phyloP scores from a whole-genome alignment of 768 basidiomycete species.

The Boletus tylopilopsis region DNA sequence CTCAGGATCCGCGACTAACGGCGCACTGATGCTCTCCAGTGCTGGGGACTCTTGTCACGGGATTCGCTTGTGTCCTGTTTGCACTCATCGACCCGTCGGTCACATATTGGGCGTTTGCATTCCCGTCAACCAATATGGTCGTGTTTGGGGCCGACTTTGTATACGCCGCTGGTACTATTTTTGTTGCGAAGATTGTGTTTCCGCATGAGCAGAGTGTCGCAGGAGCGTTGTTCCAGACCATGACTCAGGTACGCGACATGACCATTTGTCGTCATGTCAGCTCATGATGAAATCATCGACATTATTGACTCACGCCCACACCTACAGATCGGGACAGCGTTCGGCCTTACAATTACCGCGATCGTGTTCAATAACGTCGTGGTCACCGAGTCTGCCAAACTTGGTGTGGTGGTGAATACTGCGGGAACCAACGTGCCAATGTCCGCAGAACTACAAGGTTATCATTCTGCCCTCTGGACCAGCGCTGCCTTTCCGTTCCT shows the following conservation, averaged over 20 bases:
- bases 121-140: slow-evolving; percentile 59
- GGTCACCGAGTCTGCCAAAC: slow-evolving; percentile 25
- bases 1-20: neutral
- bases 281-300: neutral
- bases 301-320: neutral
- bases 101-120: slow-evolving; percentile 73
- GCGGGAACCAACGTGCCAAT: slow-evolving; percentile 29
- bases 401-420: slow-evolving; percentile 31
- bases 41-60: slow-evolving; percentile 56
- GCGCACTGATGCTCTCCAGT: slow-evolving; percentile 27
- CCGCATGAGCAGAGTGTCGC: slow-evolving; percentile 74
- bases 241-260: slow-evolving; percentile 52
- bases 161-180: slow-evolving; percentile 69
- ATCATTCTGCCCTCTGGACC: slow-evolving; percentile 64
- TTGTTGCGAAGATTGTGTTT: slow-evolving; percentile 62
- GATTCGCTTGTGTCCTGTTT: slow-evolving; percentile 57
- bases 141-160: slow-evolving; percentile 81
- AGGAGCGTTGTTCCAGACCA: slow-evolving; percentile 74
- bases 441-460: slow-evolving; percentile 46
- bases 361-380: slow-evolving; percentile 64
- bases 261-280: neutral
- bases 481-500: slow-evolving; percentile 57
- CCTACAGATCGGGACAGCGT: slow-evolving; percentile 57
- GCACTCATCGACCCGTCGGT: slow-evolving; percentile 56
- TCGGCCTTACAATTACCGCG: slow-evolving; percentile 69